phyloP scores from a whole-genome alignment of 202 grass and related monocot genomes.

The Carex arenaria region DNA sequence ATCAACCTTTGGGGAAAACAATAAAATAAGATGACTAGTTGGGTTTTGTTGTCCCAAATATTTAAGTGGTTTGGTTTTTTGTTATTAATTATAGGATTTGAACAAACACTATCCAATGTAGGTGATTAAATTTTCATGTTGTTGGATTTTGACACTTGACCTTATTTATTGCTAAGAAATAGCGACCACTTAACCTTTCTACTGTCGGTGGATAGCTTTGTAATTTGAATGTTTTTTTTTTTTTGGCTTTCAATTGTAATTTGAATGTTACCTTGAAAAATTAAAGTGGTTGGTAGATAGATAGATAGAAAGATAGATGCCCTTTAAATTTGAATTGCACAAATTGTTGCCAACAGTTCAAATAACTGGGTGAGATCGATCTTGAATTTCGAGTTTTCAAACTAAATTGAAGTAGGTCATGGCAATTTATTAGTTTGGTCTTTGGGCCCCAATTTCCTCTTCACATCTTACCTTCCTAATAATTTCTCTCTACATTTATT shows the following conservation, averaged over 20 bases:
- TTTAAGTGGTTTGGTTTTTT: neutral
- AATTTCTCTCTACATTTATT: constrained; percentile 29
- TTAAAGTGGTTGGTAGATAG: constrained; percentile 16
- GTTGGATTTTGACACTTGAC: constrained; percentile 23
- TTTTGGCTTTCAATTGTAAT: neutral
- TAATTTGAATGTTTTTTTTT: constrained; percentile 18
- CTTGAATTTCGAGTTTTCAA: constrained; percentile 14
- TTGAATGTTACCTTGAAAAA: constrained; percentile 26
- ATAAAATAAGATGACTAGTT: neutral
- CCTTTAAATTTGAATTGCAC: constrained; percentile 13
- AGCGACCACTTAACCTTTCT: constrained; percentile 6
- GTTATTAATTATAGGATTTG: constrained; percentile 14
- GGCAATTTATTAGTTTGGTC: constrained; percentile 23
- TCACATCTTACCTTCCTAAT: constrained; percentile 33
- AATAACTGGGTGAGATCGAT: constrained; percentile 13
- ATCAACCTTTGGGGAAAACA: neutral
- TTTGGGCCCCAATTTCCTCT: constrained; percentile 13
- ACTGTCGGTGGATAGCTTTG: constrained; percentile 19
- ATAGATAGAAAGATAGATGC: neutral
- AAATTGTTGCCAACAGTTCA: constrained; percentile 1
- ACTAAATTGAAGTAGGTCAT: constrained; percentile 21
- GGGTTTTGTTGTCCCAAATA: neutral
- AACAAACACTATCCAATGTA: neutral
- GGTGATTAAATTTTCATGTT: neutral
- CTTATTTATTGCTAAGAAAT: constrained; percentile 23